Base-by-base conservation (phyloP, 1,284 basidiomycete genomes). In the Mycena sp. region DNA sequence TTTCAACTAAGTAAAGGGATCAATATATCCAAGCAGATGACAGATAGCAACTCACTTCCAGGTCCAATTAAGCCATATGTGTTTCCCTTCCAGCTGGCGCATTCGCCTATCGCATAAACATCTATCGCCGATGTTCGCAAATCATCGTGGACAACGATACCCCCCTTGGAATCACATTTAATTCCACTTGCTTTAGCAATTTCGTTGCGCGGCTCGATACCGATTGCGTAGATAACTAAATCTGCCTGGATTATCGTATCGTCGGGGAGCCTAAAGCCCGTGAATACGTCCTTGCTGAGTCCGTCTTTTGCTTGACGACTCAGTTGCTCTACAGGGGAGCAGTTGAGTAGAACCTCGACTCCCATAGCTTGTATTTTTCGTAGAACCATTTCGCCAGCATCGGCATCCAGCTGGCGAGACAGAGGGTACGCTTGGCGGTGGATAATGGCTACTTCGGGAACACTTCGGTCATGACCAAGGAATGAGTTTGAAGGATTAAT, bases 51-150 rank as follows among this genome's bases (percentile, higher is more conserved):
- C 73, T 67, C 63, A 80, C 81, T 81, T 54, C 89, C 89, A 14
- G 89, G 90, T 9, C 85, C 89, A 68, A 92, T 90, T 23, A 92
- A 77, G 14, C 90, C 90, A 67, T 87, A 92, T 4, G 85, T 88
- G 57, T 90, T 86, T 3, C 82, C 85, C 57, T 81, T 82, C 88
- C 89, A 93, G 52, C 80, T 83, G 0, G 90, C 90, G 71, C 91
- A 92, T 72, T 93, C 91, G 2, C 91, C 91, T 54, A 93, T 88
- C 2, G 91, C 91, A 66, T 86, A 93, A 4, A 92, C 82, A 61
- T 87, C 83, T 50, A 80, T 70, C 1, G 81, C 82, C 26, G 82
- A 87, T 0, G 90, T 92, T 68, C 77, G 71, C 40, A 93, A 76
- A 56, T 80, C 76, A 55, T 91, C 86, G 46, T 84, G 80, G 10